Percentiles rank a stretch among this genome's conserved stretches.
Evolutionary conservation across 1,284 basidiomycete genomes (phyloP).

Genomic region (Leucocoprinus gongylophorus): DNA sequence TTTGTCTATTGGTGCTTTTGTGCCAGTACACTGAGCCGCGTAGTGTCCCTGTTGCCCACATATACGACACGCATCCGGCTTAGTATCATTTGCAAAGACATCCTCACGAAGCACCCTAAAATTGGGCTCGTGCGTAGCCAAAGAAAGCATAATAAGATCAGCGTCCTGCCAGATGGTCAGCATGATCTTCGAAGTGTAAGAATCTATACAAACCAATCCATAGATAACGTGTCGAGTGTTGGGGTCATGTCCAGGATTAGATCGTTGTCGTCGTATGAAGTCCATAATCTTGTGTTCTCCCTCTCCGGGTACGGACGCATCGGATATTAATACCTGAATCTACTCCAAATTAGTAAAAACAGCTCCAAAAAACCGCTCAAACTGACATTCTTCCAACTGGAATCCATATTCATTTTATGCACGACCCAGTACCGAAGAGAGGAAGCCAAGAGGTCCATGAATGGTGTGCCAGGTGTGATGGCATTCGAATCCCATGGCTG

Average conservation of each 20-base stretch:
- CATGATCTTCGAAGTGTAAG: neutral
- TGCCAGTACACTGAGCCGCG: conserved; percentile 86
- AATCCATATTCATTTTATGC: conserved; percentile 90
- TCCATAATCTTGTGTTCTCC: conserved; percentile 99
- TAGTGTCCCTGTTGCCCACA: conserved; percentile 95
- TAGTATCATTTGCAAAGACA: conserved; percentile 85
- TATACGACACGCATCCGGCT: conserved; percentile 73
- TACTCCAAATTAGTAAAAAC: conserved; percentile 24
- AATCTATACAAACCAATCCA: conserved; percentile 62
- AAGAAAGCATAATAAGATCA: conserved; percentile 97
- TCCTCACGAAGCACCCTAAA: conserved; percentile 98
- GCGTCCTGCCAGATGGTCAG: conserved; percentile 65
- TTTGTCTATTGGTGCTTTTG: conserved; percentile 60
- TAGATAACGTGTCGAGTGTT: conserved; percentile 98
- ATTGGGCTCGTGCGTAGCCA: conserved; percentile 97
- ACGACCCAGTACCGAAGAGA: conserved; percentile 96
- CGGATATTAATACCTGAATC: conserved; percentile 96
- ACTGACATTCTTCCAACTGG: conserved; percentile 89
- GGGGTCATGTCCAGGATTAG: conserved; percentile 84
- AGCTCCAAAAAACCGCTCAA: neutral
- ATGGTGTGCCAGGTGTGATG: conserved; percentile 97
- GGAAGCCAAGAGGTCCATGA: conserved; percentile 90
- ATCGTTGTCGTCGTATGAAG: conserved; percentile 87
- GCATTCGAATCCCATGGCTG: conserved; percentile 97
- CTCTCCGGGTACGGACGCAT: conserved; percentile 95